A percentile compares a stretch with the other conserved stretches of the same genome.
phyloP scores from a whole-genome alignment of 495 filamentous ascomycete species.

The Durotheca rogersii region DNA sequence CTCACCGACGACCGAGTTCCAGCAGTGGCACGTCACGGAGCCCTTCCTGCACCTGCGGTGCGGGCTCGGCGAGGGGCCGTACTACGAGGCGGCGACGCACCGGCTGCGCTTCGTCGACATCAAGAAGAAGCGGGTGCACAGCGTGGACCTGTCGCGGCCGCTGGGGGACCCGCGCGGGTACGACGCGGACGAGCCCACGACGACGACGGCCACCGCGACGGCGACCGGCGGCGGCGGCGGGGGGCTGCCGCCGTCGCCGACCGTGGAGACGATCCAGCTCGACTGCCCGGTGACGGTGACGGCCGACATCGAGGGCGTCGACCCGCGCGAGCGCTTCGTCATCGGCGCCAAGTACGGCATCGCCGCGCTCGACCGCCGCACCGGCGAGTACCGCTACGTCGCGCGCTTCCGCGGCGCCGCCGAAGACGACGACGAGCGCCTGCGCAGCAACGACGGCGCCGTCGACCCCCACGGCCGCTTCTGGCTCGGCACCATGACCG shows the following conservation, averaged over 20 bases:
- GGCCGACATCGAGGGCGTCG: slow-evolving; percentile 72
- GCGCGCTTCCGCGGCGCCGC: slow-evolving; percentile 42
- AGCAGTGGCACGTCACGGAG: slow-evolving; percentile 53
- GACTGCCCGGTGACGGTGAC: slow-evolving; percentile 74
- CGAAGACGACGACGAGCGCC: slow-evolving; percentile 46
- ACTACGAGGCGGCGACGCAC: slow-evolving; percentile 66
- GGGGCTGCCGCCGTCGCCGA: slow-evolving; percentile 39
- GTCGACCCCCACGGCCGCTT: slow-evolving; percentile 80
- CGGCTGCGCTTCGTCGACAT: slow-evolving; percentile 89
- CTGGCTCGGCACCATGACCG: slow-evolving; percentile 90
- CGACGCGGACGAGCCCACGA: slow-evolving; percentile 3
- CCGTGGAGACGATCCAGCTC: slow-evolving; percentile 63
- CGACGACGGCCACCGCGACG: slow-evolving; percentile 51
- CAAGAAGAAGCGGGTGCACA: slow-evolving; percentile 73
- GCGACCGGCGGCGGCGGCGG: slow-evolving; percentile 46
- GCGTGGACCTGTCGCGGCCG: slow-evolving; percentile 61
- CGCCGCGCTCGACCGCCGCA: slow-evolving; percentile 68
- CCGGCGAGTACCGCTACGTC: slow-evolving; percentile 52
- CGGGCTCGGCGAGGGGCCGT: slow-evolving; percentile 79
- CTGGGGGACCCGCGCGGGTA: too few relatives aligned
- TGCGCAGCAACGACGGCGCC: slow-evolving; percentile 77
- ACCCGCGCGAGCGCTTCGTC: slow-evolving; percentile 63
- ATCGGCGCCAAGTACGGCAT: slow-evolving; percentile 81
- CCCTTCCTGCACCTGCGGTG: slow-evolving; percentile 76
- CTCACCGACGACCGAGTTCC: too few relatives aligned